These are phyloP conservation scores for Neonectria hederae DNA, from an alignment of 2,329 filamentous ascomycete genomes.

Conservation along the genomic window DNA sequence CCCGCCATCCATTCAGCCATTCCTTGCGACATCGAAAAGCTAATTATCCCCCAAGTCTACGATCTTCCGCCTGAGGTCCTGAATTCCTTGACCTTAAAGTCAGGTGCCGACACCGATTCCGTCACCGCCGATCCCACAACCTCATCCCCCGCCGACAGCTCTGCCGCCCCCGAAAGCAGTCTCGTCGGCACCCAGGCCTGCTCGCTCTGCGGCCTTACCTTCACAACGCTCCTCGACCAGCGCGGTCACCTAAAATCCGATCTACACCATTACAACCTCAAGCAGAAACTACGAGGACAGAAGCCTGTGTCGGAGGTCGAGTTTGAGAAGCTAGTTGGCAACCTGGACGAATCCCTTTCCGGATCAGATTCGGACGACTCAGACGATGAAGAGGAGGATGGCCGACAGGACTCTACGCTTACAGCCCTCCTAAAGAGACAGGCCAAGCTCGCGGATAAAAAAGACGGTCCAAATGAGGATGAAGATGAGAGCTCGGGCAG, in stretches of 20 bases:
- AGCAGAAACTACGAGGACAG: conserved; percentile 83
- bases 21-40: conserved; percentile 19
- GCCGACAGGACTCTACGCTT: conserved; percentile 73
- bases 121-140: conserved; percentile 35
- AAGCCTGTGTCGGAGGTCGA: conserved; percentile 79
- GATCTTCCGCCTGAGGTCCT: conserved; percentile 82
- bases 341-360: conserved; percentile 91
- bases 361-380: conserved; percentile 81
- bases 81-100: conserved; percentile 66
- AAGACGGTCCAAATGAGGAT: conserved; percentile 56
- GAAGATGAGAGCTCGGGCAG: conserved; percentile 55
- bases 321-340: conserved; percentile 85
- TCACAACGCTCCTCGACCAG: conserved; percentile 80
- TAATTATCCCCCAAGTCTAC: conserved; percentile 67
- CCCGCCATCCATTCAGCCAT: conserved; percentile 15
- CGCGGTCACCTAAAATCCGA: conserved; percentile 89
- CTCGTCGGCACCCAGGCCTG: conserved; percentile 77
- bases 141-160: conserved; percentile 36
- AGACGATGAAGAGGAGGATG: conserved; percentile 71
- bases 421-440: conserved; percentile 84
- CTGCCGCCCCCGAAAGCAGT: conserved; percentile 47
- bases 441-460: conserved; percentile 73
- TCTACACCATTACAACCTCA: conserved; percentile 92
- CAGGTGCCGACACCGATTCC: conserved; percentile 43
- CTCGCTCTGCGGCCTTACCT: conserved; percentile 79